phyloP scores from a whole-genome alignment of 768 basidiomycete genomes.

The Daedaleopsis nitida region DNA sequence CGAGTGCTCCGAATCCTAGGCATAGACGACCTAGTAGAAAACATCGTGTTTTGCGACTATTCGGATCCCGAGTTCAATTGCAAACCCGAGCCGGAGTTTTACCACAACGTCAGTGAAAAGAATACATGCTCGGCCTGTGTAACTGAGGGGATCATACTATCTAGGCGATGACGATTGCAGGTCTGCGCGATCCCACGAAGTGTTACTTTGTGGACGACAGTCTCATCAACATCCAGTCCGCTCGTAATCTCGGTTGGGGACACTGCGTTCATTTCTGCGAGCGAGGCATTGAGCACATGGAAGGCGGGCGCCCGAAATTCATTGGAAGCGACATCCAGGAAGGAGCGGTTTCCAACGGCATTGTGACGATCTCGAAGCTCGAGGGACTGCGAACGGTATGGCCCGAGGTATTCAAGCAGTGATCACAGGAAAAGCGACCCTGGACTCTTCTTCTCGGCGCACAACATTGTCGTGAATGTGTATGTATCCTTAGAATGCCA shows the following conservation, averaged over 20 bases:
- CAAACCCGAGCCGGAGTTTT: constrained; percentile 80
- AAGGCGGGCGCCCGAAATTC: constrained; percentile 59
- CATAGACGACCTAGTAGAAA: constrained; percentile 71
- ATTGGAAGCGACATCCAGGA: constrained; percentile 40
- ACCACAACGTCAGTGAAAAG: constrained; percentile 49
- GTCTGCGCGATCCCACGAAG: constrained; percentile 62
- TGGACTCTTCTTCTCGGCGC: background rate
- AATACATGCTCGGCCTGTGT: background rate
- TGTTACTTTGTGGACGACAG: constrained; percentile 85
- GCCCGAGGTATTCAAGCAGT: constrained; percentile 68
- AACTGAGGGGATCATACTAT: too few relatives aligned
- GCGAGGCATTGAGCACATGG: constrained; percentile 58
- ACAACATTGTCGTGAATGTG: background rate
- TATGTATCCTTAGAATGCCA: background rate
- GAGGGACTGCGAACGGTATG: constrained; percentile 72
- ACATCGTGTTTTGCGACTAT: constrained; percentile 82
- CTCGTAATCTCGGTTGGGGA: constrained; percentile 67
- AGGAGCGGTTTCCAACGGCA: constrained; percentile 42
- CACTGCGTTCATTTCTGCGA: constrained; percentile 80
- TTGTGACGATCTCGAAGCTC: constrained; percentile 56
- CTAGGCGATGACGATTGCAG: constrained; percentile 70
- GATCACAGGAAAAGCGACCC: background rate
- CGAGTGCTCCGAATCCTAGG: constrained; percentile 76
- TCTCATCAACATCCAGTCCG: constrained; percentile 66
- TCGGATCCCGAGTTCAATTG: constrained; percentile 64